Evolutionary conservation across 2,329 filamentous ascomycete genomes (phyloP), one percentile per base, ranked within the genome.

Genomic region (Plenodomus tracheiphilus): DNA sequence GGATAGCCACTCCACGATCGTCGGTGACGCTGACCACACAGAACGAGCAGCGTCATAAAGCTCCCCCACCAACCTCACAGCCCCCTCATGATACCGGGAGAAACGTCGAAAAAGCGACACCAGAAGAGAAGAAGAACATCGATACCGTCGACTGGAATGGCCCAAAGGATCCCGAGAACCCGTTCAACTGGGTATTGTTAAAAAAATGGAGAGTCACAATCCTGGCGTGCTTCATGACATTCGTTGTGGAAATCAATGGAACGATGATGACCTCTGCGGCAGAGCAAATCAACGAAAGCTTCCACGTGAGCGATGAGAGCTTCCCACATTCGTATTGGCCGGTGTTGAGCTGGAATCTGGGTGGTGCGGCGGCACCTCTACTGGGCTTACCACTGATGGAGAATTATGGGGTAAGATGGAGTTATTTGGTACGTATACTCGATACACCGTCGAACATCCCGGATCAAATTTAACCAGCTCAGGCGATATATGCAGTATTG

Each of bases 121-220:
- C n/a, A 18, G 34, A 13, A 18, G 18, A 30, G 39, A 53, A 16
- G 41, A 41, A 21, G 4, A 18, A 13, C 28, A 48, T n/a, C 25
- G 15, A 53, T 46, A 48, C 48, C 19, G 35, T 55, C 11, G 54
- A 55, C 7, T 69, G 65, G 64, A 36, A 54, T 41, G 56, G 55
- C 2, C 57, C 59, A 9, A 44, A 53, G 1, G 66, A 70, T 34
- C 56, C 58, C 2, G 42, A 53, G 1, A 70, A 70, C 43, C 67
- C 67, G 2, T 76, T 76, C 64, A 77, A 77, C 49, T 77, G 74
- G 72, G 61, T 66, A 17, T 51, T 47, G 1, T 50, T 53, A 1
- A 75, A 75, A 40, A 77, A 76, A 67, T 77, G 74, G 72, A 57
- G 68, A 15, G 58, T 74, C 20, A 76, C 74, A 1, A 47, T 77